Evolutionary conservation across 352 stramenopile species (phyloP), one percentile per base, ranked within the genome.

Genomic region (Phytophthora sp.): DNA sequence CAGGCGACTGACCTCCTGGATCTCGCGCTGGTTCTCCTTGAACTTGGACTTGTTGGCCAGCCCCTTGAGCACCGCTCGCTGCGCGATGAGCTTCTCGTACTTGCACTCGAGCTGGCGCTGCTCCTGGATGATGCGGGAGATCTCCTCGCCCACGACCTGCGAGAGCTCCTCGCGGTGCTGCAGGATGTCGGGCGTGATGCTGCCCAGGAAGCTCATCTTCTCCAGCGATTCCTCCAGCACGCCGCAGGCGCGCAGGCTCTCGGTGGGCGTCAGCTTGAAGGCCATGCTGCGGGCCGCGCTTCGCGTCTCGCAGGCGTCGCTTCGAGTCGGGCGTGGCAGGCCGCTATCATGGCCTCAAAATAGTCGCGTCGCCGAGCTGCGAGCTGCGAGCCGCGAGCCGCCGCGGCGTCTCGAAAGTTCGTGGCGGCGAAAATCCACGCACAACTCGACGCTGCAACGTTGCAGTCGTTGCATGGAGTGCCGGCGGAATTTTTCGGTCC

Each of bases 21-120:
- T 97, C 64, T 97, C 89, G 8, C 73, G 80, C 70, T 97, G 89
- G 69, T 97, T 96, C 44, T 97, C 84, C 42, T 97, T 97, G 62
- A 97, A 97, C 72, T 94, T 95, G 63, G 84, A 93, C 61, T 98
- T 98, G 74, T 97, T 98, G 10, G 86, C 79, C 3, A 98, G 70
- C 15, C 93, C 90, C 63, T 97, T 98, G 10, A 97, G 74, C 23
- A 89, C 69, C 4, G 85, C 76, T 54, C 93, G 76, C 66, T 97
- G 84, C 0, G 81, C 77, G 45, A 97, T 96, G 51, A 97, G 84
- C 50, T 94, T 88, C 64, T 98, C 89, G 73, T 97, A 97, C 50
- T 89, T 86, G 38, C 64, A 63, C 46, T 97, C 92, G 21, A 97
- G 75, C 42, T 89, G 74, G 1, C 89, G 82, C 61, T 98, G 91